A percentile compares a stretch with the other conserved stretches of the same genome.
phyloP scores from a whole-genome alignment of 2,329 filamentous ascomycete species.

The Aspergillus sp. region DNA sequence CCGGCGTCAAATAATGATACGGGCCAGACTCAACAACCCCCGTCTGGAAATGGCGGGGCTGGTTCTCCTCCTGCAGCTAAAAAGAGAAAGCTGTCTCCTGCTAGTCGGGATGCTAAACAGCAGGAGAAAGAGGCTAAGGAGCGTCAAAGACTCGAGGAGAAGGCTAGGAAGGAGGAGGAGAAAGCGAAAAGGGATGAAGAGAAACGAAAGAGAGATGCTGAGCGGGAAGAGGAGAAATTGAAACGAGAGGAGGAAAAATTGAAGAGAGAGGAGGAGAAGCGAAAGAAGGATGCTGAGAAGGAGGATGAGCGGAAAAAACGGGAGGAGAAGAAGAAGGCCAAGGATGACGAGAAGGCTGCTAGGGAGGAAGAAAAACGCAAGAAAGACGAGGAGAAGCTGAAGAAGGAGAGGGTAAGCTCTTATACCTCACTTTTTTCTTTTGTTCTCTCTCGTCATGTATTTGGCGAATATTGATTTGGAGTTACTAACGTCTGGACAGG shows the following conservation, averaged over 20 bases:
- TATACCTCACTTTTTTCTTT: conserved; percentile 21
- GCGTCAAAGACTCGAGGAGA: conserved; percentile 21
- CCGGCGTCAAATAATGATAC: not conserved
- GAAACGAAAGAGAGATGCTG: conserved; percentile 38
- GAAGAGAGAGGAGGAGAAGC: conserved; percentile 47
- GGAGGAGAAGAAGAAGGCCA: conserved; percentile 45
- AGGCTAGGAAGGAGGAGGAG: conserved; percentile 26
- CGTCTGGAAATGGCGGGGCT: not conserved
- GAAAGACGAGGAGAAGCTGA: conserved; percentile 46
- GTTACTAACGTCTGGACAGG: conserved; percentile 29
- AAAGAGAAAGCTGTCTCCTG: conserved; percentile 33
- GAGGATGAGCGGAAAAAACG: conserved; percentile 46
- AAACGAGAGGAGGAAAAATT: conserved; percentile 47
- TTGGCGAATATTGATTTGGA: not conserved
- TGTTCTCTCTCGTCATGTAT: conserved; percentile 8
- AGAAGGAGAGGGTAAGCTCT: conserved; percentile 44
- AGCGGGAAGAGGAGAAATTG: conserved; percentile 17
- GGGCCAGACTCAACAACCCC: not conserved
- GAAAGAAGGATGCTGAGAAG: conserved; percentile 45
- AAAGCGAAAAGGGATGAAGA: conserved; percentile 46
- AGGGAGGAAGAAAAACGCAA: conserved; percentile 47
- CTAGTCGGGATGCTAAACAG: conserved; percentile 26
- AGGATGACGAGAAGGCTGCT: conserved; percentile 40
- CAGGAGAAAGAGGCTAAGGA: conserved; percentile 29
- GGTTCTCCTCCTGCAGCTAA: conserved; percentile 23